Percentiles rank a stretch among this genome's conserved stretches.
Conservation (phyloP, 192 early-diverging fungal genomes). For the Mortierella alpina region DNA sequence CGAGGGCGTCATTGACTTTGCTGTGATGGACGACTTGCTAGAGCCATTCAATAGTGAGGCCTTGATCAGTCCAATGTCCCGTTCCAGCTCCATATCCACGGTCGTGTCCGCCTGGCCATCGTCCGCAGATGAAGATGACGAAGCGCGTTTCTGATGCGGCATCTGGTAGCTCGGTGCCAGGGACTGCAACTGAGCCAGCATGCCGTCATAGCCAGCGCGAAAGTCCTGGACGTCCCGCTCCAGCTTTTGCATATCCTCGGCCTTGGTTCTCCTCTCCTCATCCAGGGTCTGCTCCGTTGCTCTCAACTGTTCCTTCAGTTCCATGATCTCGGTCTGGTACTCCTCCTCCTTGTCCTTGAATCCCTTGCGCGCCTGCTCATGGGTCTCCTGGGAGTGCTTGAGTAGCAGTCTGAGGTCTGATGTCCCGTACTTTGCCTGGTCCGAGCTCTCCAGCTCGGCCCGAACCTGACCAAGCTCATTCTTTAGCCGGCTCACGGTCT, state of each 20-base stretch:
- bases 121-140: slow-evolving; percentile 39
- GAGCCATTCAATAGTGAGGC: slow-evolving; percentile 16
- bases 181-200: slow-evolving; percentile 27
- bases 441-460: slow-evolving; percentile 29
- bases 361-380: slow-evolving; percentile 22
- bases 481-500: slow-evolving; percentile 29
- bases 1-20: slow-evolving; percentile 24
- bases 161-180: slow-evolving; percentile 1
- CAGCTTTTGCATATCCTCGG: slow-evolving; percentile 45
- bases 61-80: slow-evolving; percentile 27
- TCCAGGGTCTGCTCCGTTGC: slow-evolving; percentile 33
- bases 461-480: slow-evolving; percentile 33
- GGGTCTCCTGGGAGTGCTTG: slow-evolving; percentile 23
- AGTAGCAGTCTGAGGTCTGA: slow-evolving; percentile 23
- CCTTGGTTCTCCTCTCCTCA: slow-evolving; percentile 33
- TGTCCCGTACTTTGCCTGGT: slow-evolving; percentile 41
- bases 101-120: slow-evolving; percentile 47
- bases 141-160: slow-evolving; percentile 29
- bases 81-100: slow-evolving; percentile 34
- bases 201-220: slow-evolving; percentile 37
- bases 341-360: slow-evolving; percentile 52
- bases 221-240: slow-evolving; percentile 39
- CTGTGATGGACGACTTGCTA: not conserved
- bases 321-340: slow-evolving; percentile 31
- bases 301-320: slow-evolving; percentile 30